Evolutionary conservation across 352 stramenopile species (phyloP), one percentile per base, ranked within the genome.

Genomic region (Pelagophyceae sp.): DNA sequence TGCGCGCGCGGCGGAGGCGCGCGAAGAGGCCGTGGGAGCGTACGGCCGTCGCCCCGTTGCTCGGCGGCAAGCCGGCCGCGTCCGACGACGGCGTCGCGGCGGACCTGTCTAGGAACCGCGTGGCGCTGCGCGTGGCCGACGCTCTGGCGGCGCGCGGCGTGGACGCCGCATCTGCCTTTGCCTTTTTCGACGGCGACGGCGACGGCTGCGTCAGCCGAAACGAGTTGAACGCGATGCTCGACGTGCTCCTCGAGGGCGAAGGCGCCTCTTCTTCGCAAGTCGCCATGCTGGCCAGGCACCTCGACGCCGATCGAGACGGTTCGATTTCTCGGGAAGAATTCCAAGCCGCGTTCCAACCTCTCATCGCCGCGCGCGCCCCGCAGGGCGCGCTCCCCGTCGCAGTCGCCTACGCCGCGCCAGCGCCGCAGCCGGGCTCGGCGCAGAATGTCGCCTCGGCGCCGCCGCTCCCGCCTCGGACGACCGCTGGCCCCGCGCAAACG

Each of bases 311-410:
- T 76, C 83, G 80, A 29, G 92, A 96, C 82, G 89, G 90, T 67
- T 90, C 87, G 69, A 91, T 96, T 54, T 93, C 88, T 77, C 86
- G 93, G 63, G 89, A 93, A n/a, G 90, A 95, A 81, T 96, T 96
- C 86, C 93, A 94, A 77, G 58, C 82, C 64, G 91, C 90, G 45
- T 89, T 96, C 75, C 84, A 71, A 2, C 1, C 67, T 2, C 3
- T 58, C 2, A 23, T 58, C 38, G 45, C 11, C 45, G 11, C 11
- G 45, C 67, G 1, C 20, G 15, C 35, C 2, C 67, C 38, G 37
- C 33, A 33, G 67, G 15, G 11, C 35, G 2, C 67, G 35, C 35
- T 37, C 3, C 2, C 33, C 2, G 33, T 3, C 15, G 35, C 67
- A 37, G 29, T n/a, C 19, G 45, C 45, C 45, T 54, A 23, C 45